These are phyloP conservation scores for Jacaranda mimosifolia DNA, from an alignment of 257 asterid genomes.

Conservation along the genomic window DNA sequence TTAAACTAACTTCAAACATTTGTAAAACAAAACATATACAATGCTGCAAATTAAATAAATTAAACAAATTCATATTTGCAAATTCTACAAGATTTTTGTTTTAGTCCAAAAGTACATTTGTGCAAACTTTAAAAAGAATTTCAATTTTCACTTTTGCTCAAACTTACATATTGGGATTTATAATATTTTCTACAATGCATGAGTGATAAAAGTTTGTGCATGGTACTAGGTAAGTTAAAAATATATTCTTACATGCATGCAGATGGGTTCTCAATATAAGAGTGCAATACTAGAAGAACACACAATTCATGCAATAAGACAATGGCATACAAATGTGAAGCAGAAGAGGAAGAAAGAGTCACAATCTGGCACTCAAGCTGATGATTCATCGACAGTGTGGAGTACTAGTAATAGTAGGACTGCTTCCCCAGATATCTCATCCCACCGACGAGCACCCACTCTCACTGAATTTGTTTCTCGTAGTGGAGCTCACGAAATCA, in stretches of 20 bases:
- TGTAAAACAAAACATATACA: too few relatives aligned
- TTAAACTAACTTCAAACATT: too few relatives aligned
- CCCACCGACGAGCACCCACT: constrained; percentile 34
- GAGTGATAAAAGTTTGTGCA: too few relatives aligned
- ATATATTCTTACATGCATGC: not conserved
- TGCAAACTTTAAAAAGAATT: not conserved
- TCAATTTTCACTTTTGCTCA: not conserved
- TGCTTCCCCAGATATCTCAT: constrained; percentile 34
- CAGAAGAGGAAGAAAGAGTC: constrained; percentile 47
- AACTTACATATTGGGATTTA: too few relatives aligned
- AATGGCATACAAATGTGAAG: constrained; percentile 69
- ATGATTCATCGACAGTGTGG: constrained; percentile 28
- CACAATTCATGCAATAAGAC: constrained; percentile 59
- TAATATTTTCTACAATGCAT: not conserved
- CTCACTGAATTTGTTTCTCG: constrained; percentile 17
- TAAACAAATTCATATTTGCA: not conserved
- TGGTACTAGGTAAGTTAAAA: too few relatives aligned
- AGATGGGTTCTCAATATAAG: constrained; percentile 81
- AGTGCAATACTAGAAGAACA: constrained; percentile 62
- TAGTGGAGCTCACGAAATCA: constrained; percentile 29
- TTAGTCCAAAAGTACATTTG: too few relatives aligned
- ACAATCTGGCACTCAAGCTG: not conserved
- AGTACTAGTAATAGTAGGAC: constrained; percentile 16
- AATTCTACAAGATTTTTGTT: too few relatives aligned
- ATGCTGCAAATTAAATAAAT: too few relatives aligned